Evolutionary conservation across 306 rosid genomes (phyloP).

Genomic region (Cercis canadensis): DNA sequence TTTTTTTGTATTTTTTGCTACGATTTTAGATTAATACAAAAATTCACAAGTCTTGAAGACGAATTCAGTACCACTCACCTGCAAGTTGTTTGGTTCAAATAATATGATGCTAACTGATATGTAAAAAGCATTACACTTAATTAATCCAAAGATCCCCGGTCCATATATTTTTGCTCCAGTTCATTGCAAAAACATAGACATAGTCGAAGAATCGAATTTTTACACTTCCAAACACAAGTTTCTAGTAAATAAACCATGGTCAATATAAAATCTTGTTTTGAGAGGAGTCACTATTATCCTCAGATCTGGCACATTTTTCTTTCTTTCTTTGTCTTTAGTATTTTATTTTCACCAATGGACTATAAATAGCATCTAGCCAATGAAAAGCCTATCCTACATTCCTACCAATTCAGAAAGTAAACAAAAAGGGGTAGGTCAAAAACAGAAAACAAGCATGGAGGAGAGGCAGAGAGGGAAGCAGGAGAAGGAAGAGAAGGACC

Average conservation of each 20-base stretch:
- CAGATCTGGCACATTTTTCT: conserved; percentile 10
- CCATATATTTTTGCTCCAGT: conserved; percentile 17
- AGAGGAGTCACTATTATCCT: conserved; percentile 29
- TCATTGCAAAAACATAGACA: conserved; percentile 39
- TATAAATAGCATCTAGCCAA: conserved; percentile 12
- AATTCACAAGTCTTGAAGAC: no score
- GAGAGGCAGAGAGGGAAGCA: conserved; percentile 51
- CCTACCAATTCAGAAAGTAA: background rate
- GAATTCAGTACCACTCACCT: no score
- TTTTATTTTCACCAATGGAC: no score
- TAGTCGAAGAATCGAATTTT: conserved; percentile 70
- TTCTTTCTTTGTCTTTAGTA: conserved; percentile 26
- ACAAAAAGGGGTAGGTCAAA: background rate
- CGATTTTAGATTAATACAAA: no score
- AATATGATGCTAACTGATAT: no score
- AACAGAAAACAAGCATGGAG: conserved; percentile 43
- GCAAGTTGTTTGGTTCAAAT: no score
- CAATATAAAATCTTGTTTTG: conserved; percentile 52
- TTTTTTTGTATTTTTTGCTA: no score
- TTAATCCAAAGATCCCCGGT: no score
- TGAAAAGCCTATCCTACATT: conserved; percentile 7
- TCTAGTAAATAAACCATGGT: conserved; percentile 50
- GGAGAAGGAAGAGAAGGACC: conserved; percentile 46
- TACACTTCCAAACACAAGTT: conserved; percentile 40
- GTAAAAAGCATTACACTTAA: no score